Base-by-base conservation (phyloP, 2,329 filamentous ascomycete species). In the Fusarium solani-melongenae region DNA sequence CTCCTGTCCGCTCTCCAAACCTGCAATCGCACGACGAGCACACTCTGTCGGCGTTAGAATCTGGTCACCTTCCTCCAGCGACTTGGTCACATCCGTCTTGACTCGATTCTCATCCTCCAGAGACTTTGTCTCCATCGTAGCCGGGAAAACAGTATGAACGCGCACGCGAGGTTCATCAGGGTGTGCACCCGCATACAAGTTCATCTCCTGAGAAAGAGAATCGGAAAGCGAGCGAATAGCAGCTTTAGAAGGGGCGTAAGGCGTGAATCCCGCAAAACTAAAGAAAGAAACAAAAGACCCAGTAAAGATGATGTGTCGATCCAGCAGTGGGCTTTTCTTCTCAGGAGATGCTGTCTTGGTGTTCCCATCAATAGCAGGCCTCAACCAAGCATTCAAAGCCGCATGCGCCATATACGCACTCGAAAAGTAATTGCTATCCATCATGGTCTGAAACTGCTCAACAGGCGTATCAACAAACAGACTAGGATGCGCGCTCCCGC, bases 361-460 rank as follows among this genome's bases (percentile, higher is more conserved):
- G 1, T 1, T 2, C 2, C 39, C 49, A 0, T 70, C 58, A 1
- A 64, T 46, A 4, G 46, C 64, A 41, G 71, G 67, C 7, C 41
- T 56, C 4, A 73, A 6, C 71, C 71, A 73, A 3, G 64, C 46
- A 39, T 74, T 73, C 2, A 73, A 31, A 2, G 71, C 58, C 36
- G 71, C 71, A 46, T 73, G 71, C 0, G 71, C 71, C 71, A 73
- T 66, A 15, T 73, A 73, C 3, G 71, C 71, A 33, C 71, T 74
- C 2, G 71, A 74, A 17, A 73, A 73, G 6, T 73, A 73, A 20
- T 73, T 73, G 4, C 71, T 73, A n/a, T 74, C 71, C 71, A 73
- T 73, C 71, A 73, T 73, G 4, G 63, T 69, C 39, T 74, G 71
- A 8, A 73, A 61, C 27, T 73, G 67, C 10, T 72, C 71, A 15